These are phyloP conservation scores for Clarireedia paspali DNA, from an alignment of 2,329 filamentous ascomycete species.

Conservation along the genomic window DNA sequence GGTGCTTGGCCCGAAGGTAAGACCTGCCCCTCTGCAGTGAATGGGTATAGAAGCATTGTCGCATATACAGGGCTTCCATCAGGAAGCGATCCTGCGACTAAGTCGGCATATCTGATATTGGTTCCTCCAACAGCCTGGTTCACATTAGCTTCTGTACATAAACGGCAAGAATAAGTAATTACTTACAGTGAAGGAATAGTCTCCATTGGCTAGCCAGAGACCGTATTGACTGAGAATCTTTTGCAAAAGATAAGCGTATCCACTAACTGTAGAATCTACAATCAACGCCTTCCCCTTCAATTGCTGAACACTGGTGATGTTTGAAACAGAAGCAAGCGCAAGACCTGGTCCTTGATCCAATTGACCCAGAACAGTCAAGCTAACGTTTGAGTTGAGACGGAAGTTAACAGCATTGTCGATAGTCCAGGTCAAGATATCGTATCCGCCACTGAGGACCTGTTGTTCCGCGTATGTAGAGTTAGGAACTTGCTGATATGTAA, in stretches of 20 bases:
- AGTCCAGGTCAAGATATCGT: conserved; percentile 27
- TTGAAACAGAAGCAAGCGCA: conserved; percentile 23
- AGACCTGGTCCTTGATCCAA: conserved; percentile 29
- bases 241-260: conserved; percentile 24
- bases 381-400: conserved; percentile 24
- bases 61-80: conserved; percentile 26
- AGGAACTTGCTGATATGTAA: conserved; percentile 19
- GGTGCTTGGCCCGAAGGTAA: conserved; percentile 1
- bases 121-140: conserved; percentile 25
- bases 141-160: neutral
- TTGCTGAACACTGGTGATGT: conserved; percentile 23
- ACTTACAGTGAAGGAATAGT: neutral
- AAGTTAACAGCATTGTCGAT: conserved; percentile 29
- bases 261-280: conserved; percentile 27
- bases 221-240: conserved; percentile 18
- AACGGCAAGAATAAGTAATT: neutral
- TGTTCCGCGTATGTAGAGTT: conserved; percentile 21
- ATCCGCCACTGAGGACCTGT: conserved; percentile 16
- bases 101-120: conserved; percentile 21
- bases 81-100: conserved; percentile 21
- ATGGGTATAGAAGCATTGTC: conserved; percentile 28
- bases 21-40: conserved; percentile 20
- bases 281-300: conserved; percentile 24
- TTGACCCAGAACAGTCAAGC: conserved; percentile 20
- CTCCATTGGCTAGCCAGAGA: conserved; percentile 4